Base-by-base conservation (phyloP, 176 grass and related monocot genomes). In the Carex scoparia region DNA sequence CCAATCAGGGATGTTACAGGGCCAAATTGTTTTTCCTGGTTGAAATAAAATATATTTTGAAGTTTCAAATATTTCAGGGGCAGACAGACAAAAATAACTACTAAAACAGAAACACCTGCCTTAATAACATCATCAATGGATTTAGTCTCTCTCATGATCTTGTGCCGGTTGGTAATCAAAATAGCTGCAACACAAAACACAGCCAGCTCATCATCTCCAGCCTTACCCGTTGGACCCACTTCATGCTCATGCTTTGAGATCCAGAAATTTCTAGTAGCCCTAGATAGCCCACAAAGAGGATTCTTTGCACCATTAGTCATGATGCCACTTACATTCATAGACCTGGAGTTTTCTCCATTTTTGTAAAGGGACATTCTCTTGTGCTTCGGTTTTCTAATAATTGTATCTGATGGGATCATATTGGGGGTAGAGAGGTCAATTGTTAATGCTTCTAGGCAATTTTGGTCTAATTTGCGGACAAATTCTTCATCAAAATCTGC, bases 51-150 rank as follows among this genome's bases (percentile, higher is more conserved):
- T 31, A 4, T 31, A 4, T 31, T 32, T 55, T 55, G 6, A 32
- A 57, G 23, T 57, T 78, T 10, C 8, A 23, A 63, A 51, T 63
- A 63, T 63, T 14, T 78, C 11, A 78, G 51, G 28, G 28, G 51
- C 51, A 15, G 33, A 18, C 4, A 35, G 5, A 57, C 74, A 56
- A 82, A 40, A 14, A 77, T 80, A 85, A 48, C 27, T 78, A 55
- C 68, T 13, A 75, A 12, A 75, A 83, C 18, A 81, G 44, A 68
- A 54, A 61, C 89, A 89, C 89, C 85, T 94, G 62, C 96, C 93
- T 94, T 98, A 84, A 98, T 98, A 2, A 91, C 86, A 84, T 98
- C 96, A 89, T 98, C 96, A 51, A 98, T 92, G 18, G 96, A 98
- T 35, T 65, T 86, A 68, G 93, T 94, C 81, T 93, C 96, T 86